Percentiles rank a stretch among this genome's conserved stretches.
These are phyloP conservation scores for Melanogaster broomeanus DNA, from an alignment of 768 basidiomycete genomes.

Conservation along the genomic window DNA sequence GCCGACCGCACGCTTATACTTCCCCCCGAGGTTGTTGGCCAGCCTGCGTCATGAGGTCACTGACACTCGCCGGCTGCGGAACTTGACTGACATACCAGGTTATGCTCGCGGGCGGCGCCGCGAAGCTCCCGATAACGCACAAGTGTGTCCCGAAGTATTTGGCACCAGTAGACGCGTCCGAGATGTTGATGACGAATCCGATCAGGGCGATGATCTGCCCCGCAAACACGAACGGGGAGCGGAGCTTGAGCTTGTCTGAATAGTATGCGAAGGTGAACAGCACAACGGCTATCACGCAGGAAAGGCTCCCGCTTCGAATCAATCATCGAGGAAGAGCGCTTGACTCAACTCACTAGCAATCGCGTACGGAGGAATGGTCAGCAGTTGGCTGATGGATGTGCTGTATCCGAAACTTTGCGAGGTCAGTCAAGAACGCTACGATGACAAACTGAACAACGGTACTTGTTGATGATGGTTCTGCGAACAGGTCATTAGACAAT, in stretches of 20 bases:
- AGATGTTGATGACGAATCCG: constrained; percentile 64
- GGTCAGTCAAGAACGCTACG: constrained; percentile 1
- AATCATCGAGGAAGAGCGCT: background rate
- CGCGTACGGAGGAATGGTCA: constrained; percentile 67
- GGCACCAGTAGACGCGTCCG: constrained; percentile 47
- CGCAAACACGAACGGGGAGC: constrained; percentile 60
- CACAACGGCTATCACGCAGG: constrained; percentile 40
- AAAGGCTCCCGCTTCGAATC: background rate
- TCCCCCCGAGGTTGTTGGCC: constrained; percentile 36
- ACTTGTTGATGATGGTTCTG: constrained; percentile 11
- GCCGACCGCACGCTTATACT: constrained; percentile 65
- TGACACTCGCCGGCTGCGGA: too few species aligned
- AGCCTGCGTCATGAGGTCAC: background rate
- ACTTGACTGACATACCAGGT: constrained; percentile 44
- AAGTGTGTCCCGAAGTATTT: constrained; percentile 76
- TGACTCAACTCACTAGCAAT: constrained; percentile 55
- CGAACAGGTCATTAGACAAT: background rate
- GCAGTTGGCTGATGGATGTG: constrained; percentile 54
- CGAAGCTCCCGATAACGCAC: constrained; percentile 58
- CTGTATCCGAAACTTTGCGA: constrained; percentile 53
- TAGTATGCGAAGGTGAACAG: constrained; percentile 52
- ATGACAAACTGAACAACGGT: background rate
- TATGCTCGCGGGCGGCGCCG: constrained; percentile 56
- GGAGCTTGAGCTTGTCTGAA: constrained; percentile 54
- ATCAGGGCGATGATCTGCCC: constrained; percentile 51